Percentiles rank a stretch among this genome's conserved stretches.
These are phyloP conservation scores for Pisolithus albus DNA, from an alignment of 768 basidiomycete genomes.

Conservation along the genomic window DNA sequence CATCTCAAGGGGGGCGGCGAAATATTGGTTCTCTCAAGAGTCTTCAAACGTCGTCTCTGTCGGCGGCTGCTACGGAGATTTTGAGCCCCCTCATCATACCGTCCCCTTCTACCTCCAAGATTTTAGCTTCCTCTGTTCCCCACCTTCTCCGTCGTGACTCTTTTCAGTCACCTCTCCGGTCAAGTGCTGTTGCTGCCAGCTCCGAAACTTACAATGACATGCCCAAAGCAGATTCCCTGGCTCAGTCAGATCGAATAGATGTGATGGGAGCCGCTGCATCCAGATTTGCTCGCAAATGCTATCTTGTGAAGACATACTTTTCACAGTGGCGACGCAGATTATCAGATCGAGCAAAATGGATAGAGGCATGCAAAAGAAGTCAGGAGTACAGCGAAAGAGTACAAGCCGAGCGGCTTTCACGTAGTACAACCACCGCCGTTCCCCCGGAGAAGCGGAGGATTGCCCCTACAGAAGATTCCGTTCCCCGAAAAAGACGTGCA, in stretches of 20 bases:
- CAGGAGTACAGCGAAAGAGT: constrained; percentile 55
- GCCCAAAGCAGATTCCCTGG: constrained; percentile 3
- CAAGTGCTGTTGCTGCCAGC: constrained; percentile 7
- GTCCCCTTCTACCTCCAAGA: constrained; percentile 16
- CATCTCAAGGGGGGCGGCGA: constrained; percentile 11
- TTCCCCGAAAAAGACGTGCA: constrained; percentile 22
- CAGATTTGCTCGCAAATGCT: constrained; percentile 35
- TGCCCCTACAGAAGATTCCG: constrained; percentile 15
- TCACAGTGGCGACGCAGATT: constrained; percentile 41
- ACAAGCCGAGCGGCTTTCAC: constrained; percentile 27
- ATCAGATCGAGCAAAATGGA: constrained; percentile 45
- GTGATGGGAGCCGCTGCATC: constrained; percentile 36
- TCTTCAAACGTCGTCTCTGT: constrained; percentile 20
- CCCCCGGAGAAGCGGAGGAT: constrained; percentile 21
- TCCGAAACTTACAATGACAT: constrained; percentile 6
- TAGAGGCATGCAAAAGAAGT: constrained; percentile 54
- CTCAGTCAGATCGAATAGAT: neutral
- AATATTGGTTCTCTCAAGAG: constrained; percentile 16
- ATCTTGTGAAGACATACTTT: constrained; percentile 37
- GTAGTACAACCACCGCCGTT: constrained; percentile 11
- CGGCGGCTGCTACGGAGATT: constrained; percentile 21
- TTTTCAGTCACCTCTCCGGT: constrained; percentile 19
- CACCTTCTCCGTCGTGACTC: constrained; percentile 19
- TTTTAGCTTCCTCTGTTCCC: constrained; percentile 9
- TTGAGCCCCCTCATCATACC: constrained; percentile 26